These are phyloP conservation scores for Pleurotus pulmonarius DNA, from an alignment of 768 basidiomycete species.

Conservation along the genomic window DNA sequence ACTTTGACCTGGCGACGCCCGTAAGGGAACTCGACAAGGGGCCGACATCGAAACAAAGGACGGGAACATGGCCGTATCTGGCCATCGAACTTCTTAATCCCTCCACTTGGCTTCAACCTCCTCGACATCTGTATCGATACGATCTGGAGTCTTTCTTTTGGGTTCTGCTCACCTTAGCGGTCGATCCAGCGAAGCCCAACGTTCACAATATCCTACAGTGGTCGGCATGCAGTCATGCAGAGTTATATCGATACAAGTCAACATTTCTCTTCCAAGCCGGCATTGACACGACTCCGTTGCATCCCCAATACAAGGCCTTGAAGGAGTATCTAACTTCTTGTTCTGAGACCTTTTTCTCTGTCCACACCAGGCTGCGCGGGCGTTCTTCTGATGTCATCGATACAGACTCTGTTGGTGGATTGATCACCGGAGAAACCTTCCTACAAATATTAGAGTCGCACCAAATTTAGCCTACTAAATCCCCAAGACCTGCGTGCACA, in stretches of 20 bases:
- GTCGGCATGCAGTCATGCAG: neutral
- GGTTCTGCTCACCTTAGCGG: neutral
- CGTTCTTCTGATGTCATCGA: neutral
- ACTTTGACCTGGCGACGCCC: neutral
- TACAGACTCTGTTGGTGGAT: neutral
- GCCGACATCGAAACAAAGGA: neutral
- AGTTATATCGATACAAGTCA: neutral
- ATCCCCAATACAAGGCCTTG: no score
- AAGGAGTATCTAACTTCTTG: neutral
- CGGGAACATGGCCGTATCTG: neutral
- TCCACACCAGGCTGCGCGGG: neutral
- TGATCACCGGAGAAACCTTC: neutral
- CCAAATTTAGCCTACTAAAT: no score
- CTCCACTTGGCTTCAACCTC: neutral
- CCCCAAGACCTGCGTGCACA: no score
- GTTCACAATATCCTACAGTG: neutral
- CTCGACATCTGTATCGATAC: neutral
- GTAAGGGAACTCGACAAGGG: neutral
- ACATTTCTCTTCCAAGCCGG: no score
- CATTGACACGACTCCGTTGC: no score
- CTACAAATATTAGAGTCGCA: neutral
- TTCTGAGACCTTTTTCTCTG: neutral
- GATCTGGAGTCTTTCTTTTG: conserved; percentile 4
- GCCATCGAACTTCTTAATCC: neutral
- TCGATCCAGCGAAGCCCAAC: neutral